Percentiles rank a stretch among this genome's conserved stretches.
Conservation (phyloP, 352 stramenopile genomes). For the Globisporangium acanthophoron region DNA sequence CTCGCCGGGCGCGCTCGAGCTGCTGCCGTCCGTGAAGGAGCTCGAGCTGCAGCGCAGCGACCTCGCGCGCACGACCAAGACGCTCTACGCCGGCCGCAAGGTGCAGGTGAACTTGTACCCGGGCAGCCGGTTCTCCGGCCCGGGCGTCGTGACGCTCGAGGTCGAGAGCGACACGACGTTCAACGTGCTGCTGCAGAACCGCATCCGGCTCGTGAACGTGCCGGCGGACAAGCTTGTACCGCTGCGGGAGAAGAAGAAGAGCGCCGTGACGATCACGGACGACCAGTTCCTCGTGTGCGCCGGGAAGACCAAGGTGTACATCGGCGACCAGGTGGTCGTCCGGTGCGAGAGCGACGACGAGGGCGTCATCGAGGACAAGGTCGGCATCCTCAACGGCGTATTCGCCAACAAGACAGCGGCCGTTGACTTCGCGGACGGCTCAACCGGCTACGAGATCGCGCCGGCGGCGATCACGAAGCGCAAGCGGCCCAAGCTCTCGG, state of each 20-base stretch:
- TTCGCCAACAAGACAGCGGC: constrained; percentile 72
- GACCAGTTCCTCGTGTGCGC: constrained; percentile 64
- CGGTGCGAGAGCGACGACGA: constrained; percentile 55
- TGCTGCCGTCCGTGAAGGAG: constrained; percentile 53
- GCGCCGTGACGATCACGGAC: constrained; percentile 50
- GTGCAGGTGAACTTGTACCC: constrained; percentile 73
- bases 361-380: constrained; percentile 46
- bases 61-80: constrained; percentile 30
- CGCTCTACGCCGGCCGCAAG: constrained; percentile 59
- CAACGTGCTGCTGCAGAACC: constrained; percentile 61
- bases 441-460: constrained; percentile 61
- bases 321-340: constrained; percentile 74
- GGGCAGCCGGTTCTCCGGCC: constrained; percentile 57
- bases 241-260: constrained; percentile 59
- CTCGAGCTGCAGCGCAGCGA: constrained; percentile 49
- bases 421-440: constrained; percentile 72
- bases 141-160: constrained; percentile 55
- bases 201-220: constrained; percentile 66
- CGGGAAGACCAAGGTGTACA: constrained; percentile 61
- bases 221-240: constrained; percentile 51
- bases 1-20: constrained; percentile 32
- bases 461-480: constrained; percentile 54
- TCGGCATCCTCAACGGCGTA: constrained; percentile 68
- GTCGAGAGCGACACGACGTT: constrained; percentile 29
- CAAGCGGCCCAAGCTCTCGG: constrained; percentile 27